phyloP scores from a whole-genome alignment of 2,329 filamentous ascomycete genomes.

The Torrubiella hemipterigena region DNA sequence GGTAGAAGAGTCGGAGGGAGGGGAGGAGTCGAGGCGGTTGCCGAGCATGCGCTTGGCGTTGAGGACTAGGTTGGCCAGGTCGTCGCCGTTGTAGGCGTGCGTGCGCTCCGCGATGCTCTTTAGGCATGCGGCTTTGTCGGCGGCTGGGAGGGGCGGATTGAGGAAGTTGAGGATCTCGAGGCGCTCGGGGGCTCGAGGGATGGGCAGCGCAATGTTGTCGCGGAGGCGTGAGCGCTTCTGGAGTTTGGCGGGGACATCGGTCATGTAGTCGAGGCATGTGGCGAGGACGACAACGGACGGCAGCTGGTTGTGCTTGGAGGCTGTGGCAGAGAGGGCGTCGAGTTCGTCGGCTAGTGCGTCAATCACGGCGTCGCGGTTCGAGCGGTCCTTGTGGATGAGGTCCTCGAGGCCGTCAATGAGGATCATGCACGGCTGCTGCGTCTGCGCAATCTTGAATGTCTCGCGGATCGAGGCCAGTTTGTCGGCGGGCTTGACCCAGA shows the following conservation, averaged over 20 bases:
- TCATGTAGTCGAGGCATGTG: conserved; percentile 57
- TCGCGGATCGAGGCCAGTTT: conserved; percentile 51
- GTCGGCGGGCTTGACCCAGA: conserved; percentile 43
- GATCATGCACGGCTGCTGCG: conserved; percentile 63
- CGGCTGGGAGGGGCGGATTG: conserved; percentile 30
- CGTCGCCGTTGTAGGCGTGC: conserved; percentile 75
- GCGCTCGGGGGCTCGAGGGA: conserved; percentile 61
- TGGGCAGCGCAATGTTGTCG: conserved; percentile 58
- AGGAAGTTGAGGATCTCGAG: conserved; percentile 62
- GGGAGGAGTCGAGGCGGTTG: conserved; percentile 12
- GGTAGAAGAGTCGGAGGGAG: conserved; percentile 4
- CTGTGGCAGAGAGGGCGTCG: conserved; percentile 34
- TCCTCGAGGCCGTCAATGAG: conserved; percentile 68
- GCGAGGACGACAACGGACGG: conserved; percentile 61
- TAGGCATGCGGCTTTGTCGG: conserved; percentile 39
- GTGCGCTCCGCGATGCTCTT: conserved; percentile 58
- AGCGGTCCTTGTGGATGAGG: conserved; percentile 49
- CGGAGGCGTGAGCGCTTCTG: conserved; percentile 53
- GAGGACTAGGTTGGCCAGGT: conserved; percentile 53
- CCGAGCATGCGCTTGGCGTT: conserved; percentile 17
- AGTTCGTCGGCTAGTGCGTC: conserved; percentile 42
- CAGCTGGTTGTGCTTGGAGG: conserved; percentile 21
- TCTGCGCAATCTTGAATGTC: conserved; percentile 56
- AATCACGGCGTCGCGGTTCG: conserved; percentile 36
- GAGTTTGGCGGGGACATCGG: conserved; percentile 59